Conservation (phyloP, 805 yeast species). For the Schwanniomyces pseudopolymorphus region DNA sequence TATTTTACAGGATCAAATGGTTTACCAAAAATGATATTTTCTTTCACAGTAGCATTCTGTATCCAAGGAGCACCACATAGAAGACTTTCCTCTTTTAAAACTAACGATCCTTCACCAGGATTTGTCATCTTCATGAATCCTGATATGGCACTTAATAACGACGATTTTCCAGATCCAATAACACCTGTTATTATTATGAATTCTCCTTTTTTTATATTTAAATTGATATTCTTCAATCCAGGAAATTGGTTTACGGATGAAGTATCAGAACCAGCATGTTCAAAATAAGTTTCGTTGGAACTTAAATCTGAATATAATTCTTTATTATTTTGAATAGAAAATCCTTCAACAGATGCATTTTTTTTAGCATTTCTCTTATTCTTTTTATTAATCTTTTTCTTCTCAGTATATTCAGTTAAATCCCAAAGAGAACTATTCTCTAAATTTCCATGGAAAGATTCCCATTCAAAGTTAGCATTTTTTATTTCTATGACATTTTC, state of each 20-base stretch:
- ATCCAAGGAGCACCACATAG: conserved; percentile 43
- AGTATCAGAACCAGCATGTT: conserved; percentile 8
- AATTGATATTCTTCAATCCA: conserved; percentile 34
- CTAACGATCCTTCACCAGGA: conserved; percentile 23
- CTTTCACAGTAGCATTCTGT: conserved; percentile 42
- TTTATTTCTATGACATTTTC: conserved; percentile 20
- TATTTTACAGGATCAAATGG: conserved; percentile 29
- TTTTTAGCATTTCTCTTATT: neutral
- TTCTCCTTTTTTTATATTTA: conserved; percentile 29
- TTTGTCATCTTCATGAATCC: conserved; percentile 37
- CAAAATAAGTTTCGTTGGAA: conserved; percentile 13
- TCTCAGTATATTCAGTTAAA: conserved; percentile 10
- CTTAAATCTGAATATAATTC: conserved; percentile 3
- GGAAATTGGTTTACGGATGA: conserved; percentile 18
- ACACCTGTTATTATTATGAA: conserved; percentile 43
- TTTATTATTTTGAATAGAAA: conserved; percentile 46
- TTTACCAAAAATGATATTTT: conserved; percentile 39
- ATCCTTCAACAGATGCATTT: conserved; percentile 87
- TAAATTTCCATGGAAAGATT: conserved; percentile 24
- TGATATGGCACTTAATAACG: conserved; percentile 39
- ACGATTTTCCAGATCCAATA: conserved; percentile 45
- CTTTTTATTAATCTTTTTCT: conserved; percentile 11
- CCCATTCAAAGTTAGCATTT: conserved; percentile 33
- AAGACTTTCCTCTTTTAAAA: conserved; percentile 28
- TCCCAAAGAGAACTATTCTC: conserved; percentile 25